Evolutionary conservation across 2,329 filamentous ascomycete species (phyloP).

Genomic region (Bipolaris zeicola): DNA sequence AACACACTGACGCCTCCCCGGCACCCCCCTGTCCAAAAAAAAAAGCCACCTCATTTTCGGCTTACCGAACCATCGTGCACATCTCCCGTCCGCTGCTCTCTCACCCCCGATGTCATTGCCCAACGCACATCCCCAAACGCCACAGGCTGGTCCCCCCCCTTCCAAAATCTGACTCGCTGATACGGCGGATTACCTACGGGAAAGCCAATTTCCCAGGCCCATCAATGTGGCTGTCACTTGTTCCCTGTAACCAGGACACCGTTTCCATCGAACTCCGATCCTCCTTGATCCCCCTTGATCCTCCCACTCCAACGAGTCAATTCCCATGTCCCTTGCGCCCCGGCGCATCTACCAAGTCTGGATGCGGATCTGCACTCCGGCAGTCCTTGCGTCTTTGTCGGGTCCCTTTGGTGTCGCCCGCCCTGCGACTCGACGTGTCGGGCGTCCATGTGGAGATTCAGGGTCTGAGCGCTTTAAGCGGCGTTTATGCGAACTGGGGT

Average conservation of each 20-base stretch:
- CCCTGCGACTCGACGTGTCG: neutral
- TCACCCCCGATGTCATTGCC: neutral
- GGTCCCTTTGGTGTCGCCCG: neutral
- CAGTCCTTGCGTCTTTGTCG: constrained; percentile 1
- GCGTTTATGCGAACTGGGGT: constrained; percentile 13
- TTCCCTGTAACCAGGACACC: neutral
- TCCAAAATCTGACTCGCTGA: neutral
- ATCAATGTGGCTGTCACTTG: neutral
- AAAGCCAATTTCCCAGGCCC: constrained; percentile 1
- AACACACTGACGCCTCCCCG: neutral
- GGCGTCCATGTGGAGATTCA: constrained; percentile 3
- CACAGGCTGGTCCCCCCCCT: neutral
- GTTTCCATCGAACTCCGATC: neutral
- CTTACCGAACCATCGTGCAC: constrained; percentile 3
- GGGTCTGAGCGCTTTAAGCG: constrained; percentile 1
- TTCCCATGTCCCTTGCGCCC: neutral
- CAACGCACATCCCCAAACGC: neutral
- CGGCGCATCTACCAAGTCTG: neutral
- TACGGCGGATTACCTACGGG: neutral
- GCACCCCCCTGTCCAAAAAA: neutral
- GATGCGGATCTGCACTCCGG: constrained; percentile 1
- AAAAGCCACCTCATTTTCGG: constrained; percentile 2
- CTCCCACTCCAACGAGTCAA: neutral
- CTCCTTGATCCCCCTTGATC: constrained; percentile 4
- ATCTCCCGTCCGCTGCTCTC: constrained; percentile 3